Conservation (phyloP, 140 eudicot genomes). For the Flaveria floridana region DNA sequence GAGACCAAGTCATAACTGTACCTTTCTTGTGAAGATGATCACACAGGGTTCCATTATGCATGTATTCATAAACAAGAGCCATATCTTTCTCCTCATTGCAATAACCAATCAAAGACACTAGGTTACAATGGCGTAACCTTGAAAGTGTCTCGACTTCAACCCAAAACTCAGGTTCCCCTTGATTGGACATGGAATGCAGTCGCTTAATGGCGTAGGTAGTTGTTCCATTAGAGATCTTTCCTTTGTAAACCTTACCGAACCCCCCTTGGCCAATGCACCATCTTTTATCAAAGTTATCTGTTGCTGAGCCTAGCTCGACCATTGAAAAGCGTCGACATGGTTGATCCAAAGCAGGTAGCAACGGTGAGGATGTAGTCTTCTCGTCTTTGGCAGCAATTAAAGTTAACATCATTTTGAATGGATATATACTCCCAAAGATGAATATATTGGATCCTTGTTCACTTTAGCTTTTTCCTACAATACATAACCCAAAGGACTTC, state of each 20-base stretch:
- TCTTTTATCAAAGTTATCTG: constrained; percentile 1
- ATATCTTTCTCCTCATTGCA: constrained; percentile 9
- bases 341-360: not conserved
- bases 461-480: too few relatives aligned
- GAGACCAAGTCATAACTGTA: not conserved
- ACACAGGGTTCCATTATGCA: constrained; percentile 1
- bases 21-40: constrained; percentile 13
- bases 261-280: constrained; percentile 20
- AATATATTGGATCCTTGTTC: not conserved
- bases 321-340: not conserved
- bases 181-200: not conserved
- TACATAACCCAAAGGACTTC: not conserved
- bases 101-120: constrained; percentile 10
- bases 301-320: constrained; percentile 1
- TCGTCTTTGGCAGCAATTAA: not conserved
- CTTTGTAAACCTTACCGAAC: constrained; percentile 14
- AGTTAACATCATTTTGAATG: not conserved
- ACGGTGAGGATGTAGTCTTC: not conserved
- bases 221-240: not conserved
- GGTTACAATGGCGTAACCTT: constrained; percentile 1
- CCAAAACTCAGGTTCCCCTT: constrained; percentile 18
- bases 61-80: constrained; percentile 8
- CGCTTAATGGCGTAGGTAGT: constrained; percentile 15
- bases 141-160: constrained; percentile 7
- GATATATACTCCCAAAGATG: not conserved